These are phyloP conservation scores for Yamadazyma aaseri DNA, from an alignment of 1,139 yeast species.

Conservation along the genomic window DNA sequence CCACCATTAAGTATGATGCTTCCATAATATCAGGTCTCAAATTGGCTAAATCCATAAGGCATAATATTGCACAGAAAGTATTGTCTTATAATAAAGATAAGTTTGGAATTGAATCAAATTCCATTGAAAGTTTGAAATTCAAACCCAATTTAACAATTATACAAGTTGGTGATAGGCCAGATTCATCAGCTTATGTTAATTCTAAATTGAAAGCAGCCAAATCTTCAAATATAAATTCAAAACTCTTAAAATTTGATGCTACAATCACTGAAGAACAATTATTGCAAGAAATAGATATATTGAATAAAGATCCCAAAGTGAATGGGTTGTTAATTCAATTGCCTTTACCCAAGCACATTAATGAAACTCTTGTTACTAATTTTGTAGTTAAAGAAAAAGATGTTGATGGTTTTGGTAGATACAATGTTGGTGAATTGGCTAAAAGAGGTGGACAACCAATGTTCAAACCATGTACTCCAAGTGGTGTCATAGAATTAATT, in stretches of 20 bases:
- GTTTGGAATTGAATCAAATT: slow-evolving; percentile 15
- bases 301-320: slow-evolving; percentile 62
- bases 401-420: slow-evolving; percentile 77
- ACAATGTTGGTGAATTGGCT: slow-evolving; percentile 72
- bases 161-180: slow-evolving; percentile 77
- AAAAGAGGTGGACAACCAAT: slow-evolving; percentile 71
- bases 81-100: slow-evolving; percentile 34
- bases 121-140: slow-evolving; percentile 41
- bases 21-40: slow-evolving; percentile 45
- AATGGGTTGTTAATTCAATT: slow-evolving; percentile 73
- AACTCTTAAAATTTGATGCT: slow-evolving; percentile 56
- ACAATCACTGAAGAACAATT: slow-evolving; percentile 56
- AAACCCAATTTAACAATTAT: slow-evolving; percentile 65
- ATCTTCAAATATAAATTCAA: slow-evolving; percentile 63
- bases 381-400: slow-evolving; percentile 68
- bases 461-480: slow-evolving; percentile 79
- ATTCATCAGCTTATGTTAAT: slow-evolving; percentile 73
- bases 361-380: slow-evolving; percentile 67
- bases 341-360: slow-evolving; percentile 69
- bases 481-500: slow-evolving; percentile 68
- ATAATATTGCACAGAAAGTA: slow-evolving; percentile 42
- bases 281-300: slow-evolving; percentile 50
- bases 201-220: slow-evolving; percentile 73
- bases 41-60: slow-evolving; percentile 40
- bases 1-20: slow-evolving; percentile 27